phyloP scores from a whole-genome alignment of 176 grass and related monocot genomes.

The Metroxylon sagu region DNA sequence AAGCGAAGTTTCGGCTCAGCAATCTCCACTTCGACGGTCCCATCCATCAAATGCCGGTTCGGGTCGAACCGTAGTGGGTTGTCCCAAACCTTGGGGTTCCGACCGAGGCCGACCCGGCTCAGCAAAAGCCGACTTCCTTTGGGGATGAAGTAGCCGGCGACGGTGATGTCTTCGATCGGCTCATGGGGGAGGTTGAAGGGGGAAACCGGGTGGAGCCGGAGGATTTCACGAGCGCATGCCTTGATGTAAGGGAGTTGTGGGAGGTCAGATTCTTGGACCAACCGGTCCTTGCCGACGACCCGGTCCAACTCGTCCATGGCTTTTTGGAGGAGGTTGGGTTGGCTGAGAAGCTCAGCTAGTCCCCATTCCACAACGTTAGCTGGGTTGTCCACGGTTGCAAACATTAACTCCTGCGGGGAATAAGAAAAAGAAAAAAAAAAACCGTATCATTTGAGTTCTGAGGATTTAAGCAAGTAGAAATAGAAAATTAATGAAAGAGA shows the following conservation, averaged over 20 bases:
- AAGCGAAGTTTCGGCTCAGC: slow-evolving; percentile 24
- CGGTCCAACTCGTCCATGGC: slow-evolving; percentile 28
- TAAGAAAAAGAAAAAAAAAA: no score
- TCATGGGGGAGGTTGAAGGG: slow-evolving; percentile 35
- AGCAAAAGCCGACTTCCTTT: slow-evolving; percentile 26
- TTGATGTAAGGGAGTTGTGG: slow-evolving; percentile 23
- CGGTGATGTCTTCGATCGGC: slow-evolving; percentile 13
- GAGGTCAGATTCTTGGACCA: slow-evolving; percentile 21
- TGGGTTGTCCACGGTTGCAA: slow-evolving; percentile 22
- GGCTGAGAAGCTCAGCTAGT: slow-evolving; percentile 23
- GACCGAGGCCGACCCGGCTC: slow-evolving; percentile 24
- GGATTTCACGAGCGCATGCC: slow-evolving; percentile 26
- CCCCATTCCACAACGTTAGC: slow-evolving; percentile 32
- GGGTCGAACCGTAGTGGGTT: slow-evolving; percentile 25
- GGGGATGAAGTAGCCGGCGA: slow-evolving; percentile 28
- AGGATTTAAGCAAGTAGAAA: no score
- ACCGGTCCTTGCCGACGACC: slow-evolving; percentile 6
- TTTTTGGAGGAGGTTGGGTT: slow-evolving; percentile 15
- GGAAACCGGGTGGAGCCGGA: slow-evolving; percentile 34
- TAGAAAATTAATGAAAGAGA: no score
- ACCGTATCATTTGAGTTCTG: neutral
- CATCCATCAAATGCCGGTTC: slow-evolving; percentile 7
- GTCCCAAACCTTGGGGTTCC: slow-evolving; percentile 26
- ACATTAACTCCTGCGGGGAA: slow-evolving; percentile 6
- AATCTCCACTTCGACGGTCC: neutral